These are phyloP conservation scores for Elaeis guineensis DNA, from an alignment of 176 grass and related monocot species.

Conservation along the genomic window DNA sequence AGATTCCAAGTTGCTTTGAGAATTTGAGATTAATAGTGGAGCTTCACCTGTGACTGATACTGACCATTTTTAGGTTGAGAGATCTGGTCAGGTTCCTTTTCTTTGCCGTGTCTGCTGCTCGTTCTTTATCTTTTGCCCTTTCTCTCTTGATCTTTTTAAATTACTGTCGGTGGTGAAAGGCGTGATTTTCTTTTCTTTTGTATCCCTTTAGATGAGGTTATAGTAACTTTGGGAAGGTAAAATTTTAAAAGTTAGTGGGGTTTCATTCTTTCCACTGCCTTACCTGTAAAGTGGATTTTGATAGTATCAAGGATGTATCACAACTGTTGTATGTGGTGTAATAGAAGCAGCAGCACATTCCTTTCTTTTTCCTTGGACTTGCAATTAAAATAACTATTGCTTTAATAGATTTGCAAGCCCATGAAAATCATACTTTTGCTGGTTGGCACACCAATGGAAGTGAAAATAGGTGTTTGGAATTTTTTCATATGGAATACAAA, in stretches of 20 bases:
- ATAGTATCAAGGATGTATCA: constrained; percentile 27
- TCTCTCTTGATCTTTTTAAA: constrained; percentile 16
- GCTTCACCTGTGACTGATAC: constrained; percentile 41
- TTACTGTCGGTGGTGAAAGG: constrained; percentile 14
- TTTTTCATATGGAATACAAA: no score
- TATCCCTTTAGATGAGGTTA: constrained; percentile 20
- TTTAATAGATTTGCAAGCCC: no score
- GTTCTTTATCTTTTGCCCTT: constrained; percentile 18
- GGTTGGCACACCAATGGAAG: no score
- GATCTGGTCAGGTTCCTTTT: constrained; percentile 24
- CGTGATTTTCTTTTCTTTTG: constrained; percentile 6
- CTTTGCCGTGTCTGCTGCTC: constrained; percentile 10
- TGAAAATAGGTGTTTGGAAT: no score
- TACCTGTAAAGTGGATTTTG: constrained; percentile 71
- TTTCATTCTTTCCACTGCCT: constrained; percentile 41
- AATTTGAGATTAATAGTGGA: constrained; percentile 16
- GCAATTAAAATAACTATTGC: neutral
- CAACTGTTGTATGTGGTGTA: constrained; percentile 36
- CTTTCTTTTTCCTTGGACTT: neutral
- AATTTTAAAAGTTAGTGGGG: constrained; percentile 29
- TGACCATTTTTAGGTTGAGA: constrained; percentile 46
- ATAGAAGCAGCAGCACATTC: neutral
- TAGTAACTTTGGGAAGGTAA: constrained; percentile 22
- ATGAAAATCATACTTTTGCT: no score
- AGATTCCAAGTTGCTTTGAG: constrained; percentile 26